phyloP scores from a whole-genome alignment of 208 protist species.

The Wallacemonas sp. region DNA sequence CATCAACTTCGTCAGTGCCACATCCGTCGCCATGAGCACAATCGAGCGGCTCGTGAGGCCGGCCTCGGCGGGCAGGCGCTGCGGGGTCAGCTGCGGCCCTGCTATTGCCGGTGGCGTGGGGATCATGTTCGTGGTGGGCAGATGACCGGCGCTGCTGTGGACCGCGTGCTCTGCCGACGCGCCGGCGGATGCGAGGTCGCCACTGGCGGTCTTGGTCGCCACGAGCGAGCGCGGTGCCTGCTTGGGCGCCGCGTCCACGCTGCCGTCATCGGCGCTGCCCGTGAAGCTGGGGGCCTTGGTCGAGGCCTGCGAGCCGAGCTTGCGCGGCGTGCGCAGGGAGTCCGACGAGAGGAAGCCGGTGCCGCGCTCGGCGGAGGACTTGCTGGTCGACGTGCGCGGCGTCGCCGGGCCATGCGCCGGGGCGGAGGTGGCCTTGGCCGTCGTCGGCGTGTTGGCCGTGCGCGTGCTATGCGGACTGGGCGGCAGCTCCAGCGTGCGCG shows the following conservation, averaged over 20 bases:
- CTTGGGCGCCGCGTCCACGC: not conserved
- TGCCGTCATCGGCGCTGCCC: not conserved
- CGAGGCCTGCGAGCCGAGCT: not conserved
- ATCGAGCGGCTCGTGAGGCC: conserved; percentile 14
- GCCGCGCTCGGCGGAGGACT: not conserved
- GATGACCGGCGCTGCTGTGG: too few relatives aligned
- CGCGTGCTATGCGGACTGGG: conserved; percentile 4
- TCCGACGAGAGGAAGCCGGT: not conserved
- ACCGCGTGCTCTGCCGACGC: too few relatives aligned
- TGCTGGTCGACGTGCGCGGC: not conserved
- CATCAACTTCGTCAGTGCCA: conserved; percentile 6
- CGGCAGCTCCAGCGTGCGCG: not conserved
- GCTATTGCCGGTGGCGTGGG: too few relatives aligned
- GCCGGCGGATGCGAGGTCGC: too few relatives aligned
- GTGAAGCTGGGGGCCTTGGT: not conserved
- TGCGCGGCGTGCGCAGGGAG: not conserved
- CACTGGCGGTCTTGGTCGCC: too few relatives aligned
- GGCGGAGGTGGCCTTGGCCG: not conserved
- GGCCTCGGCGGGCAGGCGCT: conserved; percentile 12
- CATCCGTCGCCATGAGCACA: conserved; percentile 4
- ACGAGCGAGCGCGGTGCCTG: not conserved
- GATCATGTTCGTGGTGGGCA: too few relatives aligned
- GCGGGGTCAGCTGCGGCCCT: conserved; percentile 4
- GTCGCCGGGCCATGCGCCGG: not conserved
- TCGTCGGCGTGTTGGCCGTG: not conserved